These are phyloP conservation scores for Calonectria multiphialidica DNA, from an alignment of 2,329 filamentous ascomycete species.

Conservation along the genomic window DNA sequence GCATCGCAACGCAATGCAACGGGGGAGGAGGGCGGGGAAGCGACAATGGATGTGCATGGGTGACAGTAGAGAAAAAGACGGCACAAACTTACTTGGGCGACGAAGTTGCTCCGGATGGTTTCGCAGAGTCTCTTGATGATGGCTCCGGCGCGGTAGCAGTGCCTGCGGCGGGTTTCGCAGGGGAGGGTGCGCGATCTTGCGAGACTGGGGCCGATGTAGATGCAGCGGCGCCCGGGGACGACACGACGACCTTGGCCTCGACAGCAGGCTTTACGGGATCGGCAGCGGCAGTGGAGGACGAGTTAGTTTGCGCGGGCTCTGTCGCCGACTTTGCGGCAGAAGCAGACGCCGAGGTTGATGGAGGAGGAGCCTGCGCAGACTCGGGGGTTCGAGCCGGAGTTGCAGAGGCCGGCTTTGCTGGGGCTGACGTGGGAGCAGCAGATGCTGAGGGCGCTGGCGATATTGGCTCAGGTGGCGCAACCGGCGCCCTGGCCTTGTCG, in stretches of 20 bases:
- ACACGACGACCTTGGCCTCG: slow-evolving; percentile 14
- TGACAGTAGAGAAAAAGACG: background rate
- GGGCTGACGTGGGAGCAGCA: slow-evolving; percentile 32
- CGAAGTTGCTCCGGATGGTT: slow-evolving; percentile 2
- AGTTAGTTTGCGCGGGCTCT: slow-evolving; percentile 23
- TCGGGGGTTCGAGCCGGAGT: slow-evolving; percentile 38
- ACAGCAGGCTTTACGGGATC: slow-evolving; percentile 17
- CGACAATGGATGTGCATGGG: background rate
- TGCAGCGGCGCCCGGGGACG: slow-evolving; percentile 26
- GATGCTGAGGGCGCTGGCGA: slow-evolving; percentile 41
- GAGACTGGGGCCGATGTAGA: slow-evolving; percentile 29
- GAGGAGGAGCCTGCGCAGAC: slow-evolving; percentile 28
- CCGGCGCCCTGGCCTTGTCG: slow-evolving; percentile 41
- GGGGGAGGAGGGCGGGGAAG: background rate
- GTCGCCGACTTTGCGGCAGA: slow-evolving; percentile 26
- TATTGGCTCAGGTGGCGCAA: slow-evolving; percentile 44
- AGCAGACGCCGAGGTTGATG: slow-evolving; percentile 28
- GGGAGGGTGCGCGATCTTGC: slow-evolving; percentile 35
- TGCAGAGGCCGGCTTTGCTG: slow-evolving; percentile 36
- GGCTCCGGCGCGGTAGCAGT: slow-evolving; percentile 4
- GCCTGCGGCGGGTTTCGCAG: slow-evolving; percentile 19
- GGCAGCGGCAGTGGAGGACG: slow-evolving; percentile 15
- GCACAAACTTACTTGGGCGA: slow-evolving; percentile 26
- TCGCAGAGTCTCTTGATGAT: slow-evolving; percentile 20
- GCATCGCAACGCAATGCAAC: background rate